A percentile compares a stretch with the other conserved stretches of the same genome.
These are phyloP conservation scores for Nitzschia sp. DNA, from an alignment of 108 stramenopile species.

Conservation along the genomic window DNA sequence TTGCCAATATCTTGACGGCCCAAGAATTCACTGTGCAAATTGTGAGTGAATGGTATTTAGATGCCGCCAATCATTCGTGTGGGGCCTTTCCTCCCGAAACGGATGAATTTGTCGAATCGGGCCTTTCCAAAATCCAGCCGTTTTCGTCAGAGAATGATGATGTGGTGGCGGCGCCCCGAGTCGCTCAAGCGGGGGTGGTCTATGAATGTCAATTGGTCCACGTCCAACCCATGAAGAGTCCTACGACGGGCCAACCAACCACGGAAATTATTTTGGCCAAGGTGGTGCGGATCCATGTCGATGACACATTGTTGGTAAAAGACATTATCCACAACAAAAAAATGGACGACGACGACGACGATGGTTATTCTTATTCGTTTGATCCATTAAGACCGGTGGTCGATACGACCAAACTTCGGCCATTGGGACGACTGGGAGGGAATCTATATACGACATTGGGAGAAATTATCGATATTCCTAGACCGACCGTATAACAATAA, in stretches of 20 bases:
- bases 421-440: constrained; percentile 30
- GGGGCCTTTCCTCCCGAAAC: constrained; percentile 18
- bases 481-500: too few species aligned
- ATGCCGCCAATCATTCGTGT: constrained; percentile 36
- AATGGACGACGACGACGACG: neutral
- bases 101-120: constrained; percentile 25
- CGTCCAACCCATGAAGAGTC: constrained; percentile 11
- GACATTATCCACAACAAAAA: neutral
- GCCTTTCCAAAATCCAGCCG: constrained; percentile 30
- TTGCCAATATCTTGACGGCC: constrained; percentile 19
- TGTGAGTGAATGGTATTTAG: constrained; percentile 34
- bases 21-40: constrained; percentile 27
- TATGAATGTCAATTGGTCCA: constrained; percentile 30
- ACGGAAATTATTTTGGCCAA: constrained; percentile 35
- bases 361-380: neutral
- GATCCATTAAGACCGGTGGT: constrained; percentile 13
- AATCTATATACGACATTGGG: constrained; percentile 26
- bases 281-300: constrained; percentile 30
- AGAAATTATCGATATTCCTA: constrained; percentile 28
- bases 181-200: constrained; percentile 22
- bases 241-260: neutral
- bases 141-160: neutral
- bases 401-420: constrained; percentile 21
- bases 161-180: constrained; percentile 23
- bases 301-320: constrained; percentile 3